Evolutionary conservation across 192 early-diverging fungal genomes (phyloP), one percentile per base, ranked within the genome.

Genomic region (Allomyces macrogynus): DNA sequence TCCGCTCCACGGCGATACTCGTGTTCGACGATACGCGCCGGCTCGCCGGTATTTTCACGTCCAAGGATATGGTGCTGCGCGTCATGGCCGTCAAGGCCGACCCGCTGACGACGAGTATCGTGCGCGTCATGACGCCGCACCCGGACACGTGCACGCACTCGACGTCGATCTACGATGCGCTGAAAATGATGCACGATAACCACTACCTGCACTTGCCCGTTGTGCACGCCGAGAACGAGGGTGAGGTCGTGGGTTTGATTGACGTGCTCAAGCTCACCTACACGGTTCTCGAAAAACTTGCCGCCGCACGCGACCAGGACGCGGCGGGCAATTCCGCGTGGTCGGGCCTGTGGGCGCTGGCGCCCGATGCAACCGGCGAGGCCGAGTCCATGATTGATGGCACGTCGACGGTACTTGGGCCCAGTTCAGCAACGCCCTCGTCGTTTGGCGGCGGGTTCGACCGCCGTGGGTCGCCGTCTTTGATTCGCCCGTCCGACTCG

Each of bases 51-150:
- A 95, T 95, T 66, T 93, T 95, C 72, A 95, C 92, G 22, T 88
- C 85, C 73, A 75, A 88, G 71, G 89, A 91, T 72, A 81, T 91
- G 63, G 89, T 91, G 60, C 80, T 92, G 62, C 84, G 89, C 65
- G 89, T 92, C 23, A 87, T 92, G 67, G 89, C 89, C 40, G 89
- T 88, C 67, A 83, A 87, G 20, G 74, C 96, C 62, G 86, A 91
- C 70, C 91, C 95, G 66, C 78, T 78, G 63, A 90, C 84, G 25
- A 95, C 92, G 70, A 86, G 86, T 61, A 93, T 99, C 44, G 89
- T 95, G 24, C 87, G 93, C 69, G 95, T 99, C 16, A 99, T 99
- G 95, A 91, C 89, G 10, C 89, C 89, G 63, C 85, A 91, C 65
- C 89, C 89, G 9, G 88, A 91, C 74, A 86, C 86, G 10, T 85